Conservation (phyloP, 2,329 filamentous ascomycete genomes). For the Xylariaceae sp. region DNA sequence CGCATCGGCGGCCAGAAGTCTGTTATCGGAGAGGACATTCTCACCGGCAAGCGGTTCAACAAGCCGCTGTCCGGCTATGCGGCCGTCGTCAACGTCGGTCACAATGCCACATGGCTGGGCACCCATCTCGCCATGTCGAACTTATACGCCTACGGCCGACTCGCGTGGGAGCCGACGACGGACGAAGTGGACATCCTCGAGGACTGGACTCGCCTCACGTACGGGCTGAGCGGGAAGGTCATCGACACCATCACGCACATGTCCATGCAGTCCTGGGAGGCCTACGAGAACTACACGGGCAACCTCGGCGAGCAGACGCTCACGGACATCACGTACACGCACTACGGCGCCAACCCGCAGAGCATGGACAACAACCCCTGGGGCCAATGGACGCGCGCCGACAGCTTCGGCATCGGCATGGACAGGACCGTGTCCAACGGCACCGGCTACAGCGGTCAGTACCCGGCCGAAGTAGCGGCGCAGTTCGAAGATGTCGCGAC, state of each 20-base stretch:
- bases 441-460: conserved; percentile 60
- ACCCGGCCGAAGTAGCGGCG: conserved; percentile 53
- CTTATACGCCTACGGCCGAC: conserved; percentile 61
- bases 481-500: conserved; percentile 55
- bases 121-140: conserved; percentile 67
- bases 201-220: conserved; percentile 65
- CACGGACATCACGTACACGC: conserved; percentile 60
- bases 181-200: conserved; percentile 48
- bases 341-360: conserved; percentile 63
- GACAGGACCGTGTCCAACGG: conserved; percentile 64
- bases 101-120: conserved; percentile 62
- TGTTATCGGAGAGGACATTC: conserved; percentile 49
- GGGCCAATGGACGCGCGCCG: conserved; percentile 68
- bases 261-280: conserved; percentile 63
- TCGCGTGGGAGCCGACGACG: conserved; percentile 57
- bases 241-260: conserved; percentile 55
- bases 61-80: conserved; percentile 56
- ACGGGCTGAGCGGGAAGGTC: conserved; percentile 50
- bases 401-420: conserved; percentile 58
- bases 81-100: conserved; percentile 62
- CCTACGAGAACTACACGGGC: conserved; percentile 65
- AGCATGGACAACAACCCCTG: conserved; percentile 61
- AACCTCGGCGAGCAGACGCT: conserved; percentile 66
- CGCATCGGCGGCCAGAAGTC: conserved; percentile 53
- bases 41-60: conserved; percentile 55